A percentile compares a stretch with the other conserved stretches of the same genome.
phyloP scores from a whole-genome alignment of 805 yeast species.

The Candida bentonensis region DNA sequence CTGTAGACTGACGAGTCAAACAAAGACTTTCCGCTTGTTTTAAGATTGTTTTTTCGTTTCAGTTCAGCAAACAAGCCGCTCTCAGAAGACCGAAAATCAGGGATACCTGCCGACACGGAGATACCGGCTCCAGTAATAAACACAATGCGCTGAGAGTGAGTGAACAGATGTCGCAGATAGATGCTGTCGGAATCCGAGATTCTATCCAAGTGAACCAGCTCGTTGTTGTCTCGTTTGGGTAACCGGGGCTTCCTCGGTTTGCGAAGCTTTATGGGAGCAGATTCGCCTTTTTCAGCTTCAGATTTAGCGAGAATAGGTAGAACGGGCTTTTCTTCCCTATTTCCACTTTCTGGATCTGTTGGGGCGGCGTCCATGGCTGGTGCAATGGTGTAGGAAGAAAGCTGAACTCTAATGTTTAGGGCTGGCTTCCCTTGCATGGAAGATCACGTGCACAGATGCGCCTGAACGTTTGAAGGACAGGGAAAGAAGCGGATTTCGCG shows the following conservation, averaged over 20 bases:
- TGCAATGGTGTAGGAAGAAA: no score
- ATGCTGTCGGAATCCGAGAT: slow-evolving; percentile 18
- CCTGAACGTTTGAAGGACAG: no score
- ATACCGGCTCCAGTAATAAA: slow-evolving; percentile 83
- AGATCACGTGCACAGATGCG: no score
- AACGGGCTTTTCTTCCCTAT: no score
- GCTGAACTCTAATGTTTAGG: no score
- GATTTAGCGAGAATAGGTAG: no score
- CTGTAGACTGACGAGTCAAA: slow-evolving; percentile 72
- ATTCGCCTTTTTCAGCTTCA: no score
- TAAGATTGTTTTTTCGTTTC: slow-evolving; percentile 20
- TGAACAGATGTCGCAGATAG: slow-evolving; percentile 37
- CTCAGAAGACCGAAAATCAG: slow-evolving; percentile 63
- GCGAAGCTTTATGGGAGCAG: not conserved
- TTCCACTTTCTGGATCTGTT: no score
- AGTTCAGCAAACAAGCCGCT: slow-evolving; percentile 57
- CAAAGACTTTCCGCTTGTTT: slow-evolving; percentile 49
- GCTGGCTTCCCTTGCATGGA: no score
- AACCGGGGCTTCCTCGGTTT: slow-evolving; percentile 7
- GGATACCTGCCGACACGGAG: slow-evolving; percentile 83
- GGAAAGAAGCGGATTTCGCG: no score
- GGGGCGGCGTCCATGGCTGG: no score
- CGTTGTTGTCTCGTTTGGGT: slow-evolving; percentile 5
- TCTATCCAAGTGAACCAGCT: slow-evolving; percentile 6
- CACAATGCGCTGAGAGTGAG: slow-evolving; percentile 42